These are phyloP conservation scores for Cladosporium sp. DNA, from an alignment of 2,329 filamentous ascomycete genomes.

Conservation along the genomic window DNA sequence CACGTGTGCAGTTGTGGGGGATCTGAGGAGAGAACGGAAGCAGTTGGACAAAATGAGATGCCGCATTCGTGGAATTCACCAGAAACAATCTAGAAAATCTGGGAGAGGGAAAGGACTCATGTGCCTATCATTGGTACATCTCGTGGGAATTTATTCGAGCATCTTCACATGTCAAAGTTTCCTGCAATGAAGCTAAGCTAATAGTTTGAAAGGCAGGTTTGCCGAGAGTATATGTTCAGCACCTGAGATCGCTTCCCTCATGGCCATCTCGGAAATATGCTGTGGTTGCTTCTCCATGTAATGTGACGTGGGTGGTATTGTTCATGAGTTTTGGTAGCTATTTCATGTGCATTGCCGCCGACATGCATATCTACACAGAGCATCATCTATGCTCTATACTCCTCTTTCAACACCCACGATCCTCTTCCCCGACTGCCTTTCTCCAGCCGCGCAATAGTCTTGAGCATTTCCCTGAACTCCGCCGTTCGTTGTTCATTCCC, in stretches of 20 bases:
- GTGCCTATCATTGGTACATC: not conserved
- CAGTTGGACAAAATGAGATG: not conserved
- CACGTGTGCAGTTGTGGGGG: not conserved
- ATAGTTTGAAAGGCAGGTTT: too few species aligned
- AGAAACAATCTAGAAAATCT: too few species aligned
- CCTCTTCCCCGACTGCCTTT: conserved; percentile 45
- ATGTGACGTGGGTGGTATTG: too few species aligned
- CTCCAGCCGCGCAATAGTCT: conserved; percentile 67
- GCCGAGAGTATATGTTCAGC: too few species aligned
- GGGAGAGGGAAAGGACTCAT: too few species aligned
- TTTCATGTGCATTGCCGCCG: too few species aligned
- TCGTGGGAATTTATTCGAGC: conserved; percentile 1
- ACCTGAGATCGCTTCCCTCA: too few species aligned
- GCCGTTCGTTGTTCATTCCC: conserved; percentile 60
- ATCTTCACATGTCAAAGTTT: conserved; percentile 5
- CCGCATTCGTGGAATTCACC: not conserved
- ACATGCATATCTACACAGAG: too few species aligned
- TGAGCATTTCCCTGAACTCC: conserved; percentile 77
- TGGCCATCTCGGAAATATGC: too few species aligned
- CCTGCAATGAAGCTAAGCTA: too few species aligned
- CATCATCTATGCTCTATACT: conserved; percentile 34
- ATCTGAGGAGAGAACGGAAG: not conserved
- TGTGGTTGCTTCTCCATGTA: too few species aligned
- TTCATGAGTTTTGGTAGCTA: too few species aligned
- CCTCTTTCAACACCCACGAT: conserved; percentile 55